Evolutionary conservation across 225 moss, liverwort and hornwort species (phyloP), one percentile per base, ranked within the genome.

Genomic region (Takakia lepidozioides): DNA sequence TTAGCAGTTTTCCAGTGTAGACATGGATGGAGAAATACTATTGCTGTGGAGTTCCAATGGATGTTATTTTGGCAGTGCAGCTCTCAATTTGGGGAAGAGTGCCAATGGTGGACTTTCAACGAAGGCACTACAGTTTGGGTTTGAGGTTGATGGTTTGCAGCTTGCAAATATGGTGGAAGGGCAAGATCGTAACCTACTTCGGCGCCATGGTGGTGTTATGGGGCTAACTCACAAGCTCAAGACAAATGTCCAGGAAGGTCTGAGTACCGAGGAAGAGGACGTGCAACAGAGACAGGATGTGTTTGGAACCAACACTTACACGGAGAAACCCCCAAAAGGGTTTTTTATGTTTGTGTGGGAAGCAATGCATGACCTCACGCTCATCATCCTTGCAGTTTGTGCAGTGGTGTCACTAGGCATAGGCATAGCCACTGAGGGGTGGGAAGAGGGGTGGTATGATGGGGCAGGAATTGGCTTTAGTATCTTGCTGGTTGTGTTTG

Each of bases 391-490:
- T 16, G 37, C 34, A 10, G 18, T 54, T 14, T 62, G 62, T 34
- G 62, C 62, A 5, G 34, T 62, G 9, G 20, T 62, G 8, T 62
- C 62, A 8, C 13, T 62, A 19, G 38, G 23, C 6, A 54, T 62
- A 19, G 62, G 62, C 29, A 44, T 62, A 17, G 34, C 67, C 4
- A 70, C 70, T 19, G 71, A 78, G 37, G 82, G 82, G 43, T 83
- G 70, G 82, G 14, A 49, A 27, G 62, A 54, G 26, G 62, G 62
- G 8, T 62, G 62, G 62, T 62, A 55, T 19, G 62, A 62, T 36
- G 62, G 62, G 4, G 54, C 27, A 8, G 62, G 62, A 43, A 62
- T 62, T 36, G 45, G 34, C 16, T 39, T 62, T 37, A 62, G 62
- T 32, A 48, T 62, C 25, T 4, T 62, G 15, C 25, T 62, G 14